phyloP scores from a whole-genome alignment of 1,284 basidiomycete species.

The Psilocybe mexicana region DNA sequence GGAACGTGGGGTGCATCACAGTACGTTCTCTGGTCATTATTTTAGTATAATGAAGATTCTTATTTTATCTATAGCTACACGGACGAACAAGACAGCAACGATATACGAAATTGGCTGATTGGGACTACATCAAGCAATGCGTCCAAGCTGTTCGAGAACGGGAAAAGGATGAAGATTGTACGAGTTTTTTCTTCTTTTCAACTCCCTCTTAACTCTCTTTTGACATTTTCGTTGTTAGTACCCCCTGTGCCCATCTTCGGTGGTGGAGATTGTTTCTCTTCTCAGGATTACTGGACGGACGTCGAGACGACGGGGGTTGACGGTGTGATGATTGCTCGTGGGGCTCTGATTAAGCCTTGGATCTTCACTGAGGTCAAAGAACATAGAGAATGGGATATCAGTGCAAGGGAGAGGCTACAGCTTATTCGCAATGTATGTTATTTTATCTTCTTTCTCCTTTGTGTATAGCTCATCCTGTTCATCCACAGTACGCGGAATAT shows the following conservation, averaged over 20 bases:
- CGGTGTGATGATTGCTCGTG: constrained; percentile 93
- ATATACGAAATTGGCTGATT: constrained; percentile 86
- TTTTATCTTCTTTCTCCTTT: not conserved
- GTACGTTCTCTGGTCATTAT: constrained; percentile 37
- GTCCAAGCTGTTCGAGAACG: constrained; percentile 81
- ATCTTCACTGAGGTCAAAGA: constrained; percentile 97
- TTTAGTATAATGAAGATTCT: not conserved
- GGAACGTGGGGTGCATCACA: constrained; percentile 80
- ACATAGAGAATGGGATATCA: constrained; percentile 92
- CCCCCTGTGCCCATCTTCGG: constrained; percentile 91
- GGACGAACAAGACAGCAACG: constrained; percentile 91
- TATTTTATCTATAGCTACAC: constrained; percentile 65
- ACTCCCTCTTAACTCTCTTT: not conserved
- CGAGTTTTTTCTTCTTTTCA: constrained; percentile 30
- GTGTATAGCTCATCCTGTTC: not conserved
- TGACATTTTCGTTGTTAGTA: constrained; percentile 43
- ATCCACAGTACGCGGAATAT: constrained; percentile 73
- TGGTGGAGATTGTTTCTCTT: constrained; percentile 92
- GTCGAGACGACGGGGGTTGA: constrained; percentile 83
- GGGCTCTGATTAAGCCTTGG: constrained; percentile 96
- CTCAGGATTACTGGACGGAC: constrained; percentile 80
- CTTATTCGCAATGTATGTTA: constrained; percentile 73
- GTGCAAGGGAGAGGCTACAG: constrained; percentile 86
- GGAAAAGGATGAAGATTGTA: constrained; percentile 75
- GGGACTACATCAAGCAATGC: constrained; percentile 89